Base-by-base conservation (phyloP, 768 basidiomycete genomes). In the Calvatia gigantea region DNA sequence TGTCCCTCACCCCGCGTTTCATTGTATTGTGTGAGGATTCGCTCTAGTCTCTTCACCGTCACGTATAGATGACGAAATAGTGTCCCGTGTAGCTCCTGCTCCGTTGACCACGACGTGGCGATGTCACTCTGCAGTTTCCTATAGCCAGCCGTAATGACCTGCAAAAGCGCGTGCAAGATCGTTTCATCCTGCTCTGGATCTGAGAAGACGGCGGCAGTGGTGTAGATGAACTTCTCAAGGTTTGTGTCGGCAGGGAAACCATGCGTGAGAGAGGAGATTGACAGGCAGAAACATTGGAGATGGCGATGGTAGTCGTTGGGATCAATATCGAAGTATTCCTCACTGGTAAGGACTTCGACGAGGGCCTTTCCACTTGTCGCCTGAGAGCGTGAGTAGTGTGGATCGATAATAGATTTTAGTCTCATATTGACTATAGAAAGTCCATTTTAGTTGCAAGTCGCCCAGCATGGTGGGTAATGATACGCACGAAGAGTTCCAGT, bases 231-330 rank as follows among this genome's bases (percentile, higher is more conserved):
- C 27, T 56, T 56, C 15, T 41, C 46, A 15, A 56, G 46, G 38
- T 56, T 56, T 3, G 17, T 28, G 19, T 56, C 38, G 17, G 46
- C 12, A 14, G 54, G 54, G 27, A 56, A 56, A 15, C 54, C 46
- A 32, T 42, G 38, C 15, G 46, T 42, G 3, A 56, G 31, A 5
- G 54, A 56, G 21, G 54, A 56, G 31, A 56, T 49, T 21, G 54
- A 48, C 46, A 56, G 54, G 38, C 54, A 56, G 54, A 56, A 56
- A 11, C 54, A 56, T 33, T 56, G 54, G 25, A 56, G 54, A 19
- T 37, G 54, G 29, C 54, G 54, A 17, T 35, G 54, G 35, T 56
- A 39, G 29, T 56, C 54, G 14, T 2, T 29, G 21, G 38, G 19
- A 29, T 39, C 46, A 27, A 56, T 33, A 21, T 56, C 15, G 14